Percentiles rank a stretch among this genome's conserved stretches.
Conservation (phyloP, 768 basidiomycete genomes). For the Amanita thiersii region DNA sequence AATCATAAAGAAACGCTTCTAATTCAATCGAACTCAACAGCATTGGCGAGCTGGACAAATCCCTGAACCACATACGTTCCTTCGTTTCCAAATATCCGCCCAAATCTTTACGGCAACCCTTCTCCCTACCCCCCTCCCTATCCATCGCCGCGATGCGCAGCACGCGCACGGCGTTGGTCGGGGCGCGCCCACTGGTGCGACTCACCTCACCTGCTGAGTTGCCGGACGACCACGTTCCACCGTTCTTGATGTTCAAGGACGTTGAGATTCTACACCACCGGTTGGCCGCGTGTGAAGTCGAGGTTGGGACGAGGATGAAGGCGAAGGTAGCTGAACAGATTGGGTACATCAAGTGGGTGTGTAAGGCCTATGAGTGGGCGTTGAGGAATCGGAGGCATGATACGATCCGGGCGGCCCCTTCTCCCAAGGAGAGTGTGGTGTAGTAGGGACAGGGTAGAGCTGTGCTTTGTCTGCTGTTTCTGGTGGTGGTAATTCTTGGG, state of each 20-base stretch:
- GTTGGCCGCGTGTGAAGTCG: slow-evolving; percentile 32
- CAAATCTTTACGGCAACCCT: slow-evolving; percentile 24
- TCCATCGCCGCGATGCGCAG: slow-evolving; percentile 43
- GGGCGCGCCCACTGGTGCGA: slow-evolving; percentile 61
- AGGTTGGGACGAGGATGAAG: background rate
- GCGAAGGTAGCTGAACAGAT: slow-evolving; percentile 38
- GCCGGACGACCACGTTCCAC: slow-evolving; percentile 75
- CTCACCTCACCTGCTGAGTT: slow-evolving; percentile 50
- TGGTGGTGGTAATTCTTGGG: no score
- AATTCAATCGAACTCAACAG: slow-evolving; percentile 20
- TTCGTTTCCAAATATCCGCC: slow-evolving; percentile 69
- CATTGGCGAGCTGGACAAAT: slow-evolving; percentile 40
- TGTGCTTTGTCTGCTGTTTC: no score
- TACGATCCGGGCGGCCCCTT: slow-evolving; percentile 27
- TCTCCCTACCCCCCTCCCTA: slow-evolving; percentile 21
- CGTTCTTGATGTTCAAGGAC: slow-evolving; percentile 68
- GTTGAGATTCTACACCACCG: slow-evolving; percentile 74
- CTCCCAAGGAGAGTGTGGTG: no score
- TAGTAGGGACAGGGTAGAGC: no score
- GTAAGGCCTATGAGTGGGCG: slow-evolving; percentile 65
- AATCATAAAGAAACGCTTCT: slow-evolving; percentile 6
- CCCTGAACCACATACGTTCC: slow-evolving; percentile 44
- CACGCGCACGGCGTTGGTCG: slow-evolving; percentile 48
- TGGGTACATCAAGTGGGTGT: slow-evolving; percentile 64
- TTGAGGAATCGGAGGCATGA: slow-evolving; percentile 53